Evolutionary conservation across 169 alveolate species (phyloP).

Genomic region (Theileria orientalis): DNA sequence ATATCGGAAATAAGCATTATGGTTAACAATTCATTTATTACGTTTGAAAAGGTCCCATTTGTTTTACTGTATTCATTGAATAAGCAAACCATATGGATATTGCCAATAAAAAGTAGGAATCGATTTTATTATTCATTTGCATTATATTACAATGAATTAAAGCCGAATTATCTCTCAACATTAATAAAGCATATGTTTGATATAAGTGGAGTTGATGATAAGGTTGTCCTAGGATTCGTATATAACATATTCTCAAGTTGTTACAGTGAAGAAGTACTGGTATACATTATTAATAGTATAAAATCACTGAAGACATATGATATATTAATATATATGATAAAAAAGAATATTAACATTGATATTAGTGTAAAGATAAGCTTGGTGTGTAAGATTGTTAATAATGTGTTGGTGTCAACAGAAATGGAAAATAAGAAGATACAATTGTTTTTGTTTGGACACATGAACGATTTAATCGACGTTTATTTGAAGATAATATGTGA

Average conservation of each 20-base stretch:
- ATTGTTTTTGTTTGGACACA: neutral
- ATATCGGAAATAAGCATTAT: too few relatives aligned
- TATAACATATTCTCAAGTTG: neutral
- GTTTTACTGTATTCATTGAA: too few relatives aligned
- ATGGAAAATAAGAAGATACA: neutral
- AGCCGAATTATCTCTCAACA: neutral
- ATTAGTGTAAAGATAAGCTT: neutral
- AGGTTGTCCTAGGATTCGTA: neutral
- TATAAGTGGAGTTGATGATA: neutral
- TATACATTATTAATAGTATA: neutral
- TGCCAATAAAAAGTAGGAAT: conserved; percentile 12
- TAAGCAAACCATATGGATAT: too few relatives aligned
- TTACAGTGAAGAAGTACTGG: neutral
- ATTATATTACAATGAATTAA: neutral
- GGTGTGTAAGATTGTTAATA: neutral
- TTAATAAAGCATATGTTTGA: conserved; percentile 1
- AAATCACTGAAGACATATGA: conserved; percentile 3
- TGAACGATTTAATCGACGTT: neutral
- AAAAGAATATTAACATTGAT: neutral
- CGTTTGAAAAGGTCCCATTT: too few relatives aligned
- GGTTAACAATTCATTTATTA: too few relatives aligned
- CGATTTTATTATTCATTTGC: conserved; percentile 9
- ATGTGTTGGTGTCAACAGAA: neutral
- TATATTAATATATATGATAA: neutral
- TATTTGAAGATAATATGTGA: neutral